Percentiles rank a stretch among this genome's conserved stretches.
Evolutionary conservation across 2,329 filamentous ascomycete genomes (phyloP).

Genomic region (Podosphaera aphanis): DNA sequence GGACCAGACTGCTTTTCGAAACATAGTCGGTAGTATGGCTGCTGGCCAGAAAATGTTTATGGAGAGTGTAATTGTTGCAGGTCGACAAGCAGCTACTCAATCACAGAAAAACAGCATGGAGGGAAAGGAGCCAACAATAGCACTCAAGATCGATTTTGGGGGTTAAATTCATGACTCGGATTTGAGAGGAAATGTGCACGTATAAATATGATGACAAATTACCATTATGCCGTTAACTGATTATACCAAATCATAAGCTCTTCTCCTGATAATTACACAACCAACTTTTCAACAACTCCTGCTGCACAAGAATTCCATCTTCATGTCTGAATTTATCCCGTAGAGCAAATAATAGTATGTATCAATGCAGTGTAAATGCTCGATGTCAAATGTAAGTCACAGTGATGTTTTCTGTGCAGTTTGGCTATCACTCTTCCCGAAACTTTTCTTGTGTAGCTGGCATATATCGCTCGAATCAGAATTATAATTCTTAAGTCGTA

Average conservation of each 20-base stretch:
- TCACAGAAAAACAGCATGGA: conserved; percentile 20
- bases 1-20: conserved; percentile 51
- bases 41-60: conserved; percentile 50
- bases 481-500: no score
- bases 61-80: conserved; percentile 55
- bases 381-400: no score
- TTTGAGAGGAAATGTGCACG: not conserved
- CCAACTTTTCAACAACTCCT: no score
- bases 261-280: not conserved
- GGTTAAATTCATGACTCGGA: conserved; percentile 2
- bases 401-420: no score
- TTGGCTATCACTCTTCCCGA: no score
- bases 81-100: conserved; percentile 22
- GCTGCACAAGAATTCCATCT: no score
- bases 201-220: not conserved
- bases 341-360: no score
- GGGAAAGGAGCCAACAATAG: conserved; percentile 55
- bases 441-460: no score
- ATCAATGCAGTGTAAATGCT: no score
- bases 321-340: no score
- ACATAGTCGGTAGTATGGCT: conserved; percentile 47
- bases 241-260: not conserved
- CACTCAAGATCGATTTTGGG: conserved; percentile 82
- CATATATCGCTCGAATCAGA: no score
- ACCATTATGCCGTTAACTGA: not conserved